Evolutionary conservation across 108 stramenopile species (phyloP), one percentile per base, ranked within the genome.

Genomic region (Nitzschia putrida): DNA sequence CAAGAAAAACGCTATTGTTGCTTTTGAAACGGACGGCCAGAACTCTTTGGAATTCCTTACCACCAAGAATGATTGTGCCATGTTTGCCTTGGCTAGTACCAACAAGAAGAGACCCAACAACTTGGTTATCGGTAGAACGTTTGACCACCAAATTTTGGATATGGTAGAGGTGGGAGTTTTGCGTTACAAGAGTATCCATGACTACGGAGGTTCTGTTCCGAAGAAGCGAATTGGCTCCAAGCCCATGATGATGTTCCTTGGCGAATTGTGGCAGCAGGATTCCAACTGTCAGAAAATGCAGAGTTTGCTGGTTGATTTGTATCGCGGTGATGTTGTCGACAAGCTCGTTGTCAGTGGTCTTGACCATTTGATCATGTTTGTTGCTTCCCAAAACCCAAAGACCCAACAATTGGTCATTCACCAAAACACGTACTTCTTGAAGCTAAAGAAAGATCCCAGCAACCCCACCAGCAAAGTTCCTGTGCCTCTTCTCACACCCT

Each of bases 51-150:
- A 96, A 68, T 92, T 93, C 68, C 70, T 96, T 55, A 80, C 86
- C 3, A 92, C 93, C 57, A 99, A 99, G 80, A 98, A 99, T 68
- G 98, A 98, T 67, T 94, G 90, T 54, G 60, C 92, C 0, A 58
- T 98, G 10, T 97, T 99, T 80, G 94, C 85, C 24, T 53, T 98
- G 72, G 98, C 94, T 8, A 85, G 89, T 57, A 96, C 96, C 85
- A 97, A 93, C 77, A 99, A 99, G 79, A 99, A 99, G 77, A 84
- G 99, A 81, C 98, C 99, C 11, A 89, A 98, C 83, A 99, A 99
- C 71, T 70, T 99, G 25, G 80, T 97, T 0, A 47, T 99, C 61
- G 99, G 99, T 0, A 80, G 99, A 47, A 95, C 93, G 9, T 98
- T 96, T 83, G 98, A 99, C 72, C 86, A 85, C 60, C 88, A 97